These are phyloP conservation scores for Durio zibethinus DNA, from an alignment of 345 rosid species.

Conservation along the genomic window DNA sequence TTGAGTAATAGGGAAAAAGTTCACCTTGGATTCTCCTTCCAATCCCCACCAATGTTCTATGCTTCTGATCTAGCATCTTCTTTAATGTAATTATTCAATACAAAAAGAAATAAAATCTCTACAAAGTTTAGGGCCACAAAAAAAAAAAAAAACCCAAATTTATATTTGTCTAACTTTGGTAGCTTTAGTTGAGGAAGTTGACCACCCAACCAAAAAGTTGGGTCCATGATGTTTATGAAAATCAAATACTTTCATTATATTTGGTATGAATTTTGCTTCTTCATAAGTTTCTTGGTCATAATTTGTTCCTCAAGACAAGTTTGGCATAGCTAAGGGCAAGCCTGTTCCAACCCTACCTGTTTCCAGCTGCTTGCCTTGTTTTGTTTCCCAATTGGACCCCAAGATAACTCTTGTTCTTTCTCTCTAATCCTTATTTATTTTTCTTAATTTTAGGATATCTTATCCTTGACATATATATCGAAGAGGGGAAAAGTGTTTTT, in stretches of 20 bases:
- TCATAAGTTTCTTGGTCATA: background rate
- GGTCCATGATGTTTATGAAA: background rate
- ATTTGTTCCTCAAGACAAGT: background rate
- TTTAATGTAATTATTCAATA: background rate
- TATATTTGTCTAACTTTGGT: slow-evolving; percentile 13
- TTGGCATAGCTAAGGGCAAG: background rate
- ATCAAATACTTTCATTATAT: background rate
- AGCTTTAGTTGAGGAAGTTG: slow-evolving; percentile 20
- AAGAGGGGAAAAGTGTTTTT: too few relatives aligned
- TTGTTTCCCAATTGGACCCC: slow-evolving; percentile 5
- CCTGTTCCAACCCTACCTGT: background rate
- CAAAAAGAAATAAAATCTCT: background rate
- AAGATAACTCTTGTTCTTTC: background rate
- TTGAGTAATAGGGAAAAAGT: background rate
- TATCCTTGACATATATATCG: too few relatives aligned
- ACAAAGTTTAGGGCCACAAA: slow-evolving; percentile 5
- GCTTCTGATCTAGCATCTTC: slow-evolving; percentile 6
- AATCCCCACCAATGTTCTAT: slow-evolving; percentile 5
- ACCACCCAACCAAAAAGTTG: slow-evolving; percentile 27
- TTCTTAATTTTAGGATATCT: background rate
- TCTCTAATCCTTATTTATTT: background rate
- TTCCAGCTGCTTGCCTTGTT: slow-evolving; percentile 3
- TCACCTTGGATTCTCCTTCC: slow-evolving; percentile 34
- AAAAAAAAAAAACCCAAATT: background rate
- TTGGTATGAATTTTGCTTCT: background rate